Evolutionary conservation across 73 alveolate species (phyloP).

Genomic region (Paramecium octaurelia): DNA sequence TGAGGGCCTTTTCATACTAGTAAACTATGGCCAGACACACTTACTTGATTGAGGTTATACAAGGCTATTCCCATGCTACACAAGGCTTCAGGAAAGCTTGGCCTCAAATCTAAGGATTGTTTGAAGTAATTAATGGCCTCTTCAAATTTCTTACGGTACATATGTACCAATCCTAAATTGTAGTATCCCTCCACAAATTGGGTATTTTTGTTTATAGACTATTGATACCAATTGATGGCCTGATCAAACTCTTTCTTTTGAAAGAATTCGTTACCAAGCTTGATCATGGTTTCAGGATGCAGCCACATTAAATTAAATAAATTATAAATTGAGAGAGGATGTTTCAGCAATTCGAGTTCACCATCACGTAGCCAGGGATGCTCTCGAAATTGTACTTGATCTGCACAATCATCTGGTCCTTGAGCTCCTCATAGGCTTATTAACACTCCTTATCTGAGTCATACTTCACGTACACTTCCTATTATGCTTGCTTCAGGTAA

Average conservation of each 20-base stretch:
- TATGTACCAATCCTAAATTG: conserved; percentile 37
- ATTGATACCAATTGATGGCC: conserved; percentile 33
- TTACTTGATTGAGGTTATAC: not conserved
- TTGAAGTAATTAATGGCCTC: conserved; percentile 1
- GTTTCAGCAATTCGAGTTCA: not conserved
- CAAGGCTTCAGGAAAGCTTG: conserved; percentile 41
- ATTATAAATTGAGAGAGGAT: conserved; percentile 21
- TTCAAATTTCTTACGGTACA: conserved; percentile 32
- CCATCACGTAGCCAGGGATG: conserved; percentile 30
- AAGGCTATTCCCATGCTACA: conserved; percentile 49
- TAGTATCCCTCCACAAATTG: conserved; percentile 41
- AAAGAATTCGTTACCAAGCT: conserved; percentile 41
- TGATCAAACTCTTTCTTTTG: conserved; percentile 34
- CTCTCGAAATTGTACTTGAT: conserved; percentile 14
- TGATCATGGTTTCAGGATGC: conserved; percentile 51
- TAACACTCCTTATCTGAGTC: not conserved
- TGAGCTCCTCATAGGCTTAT: not conserved
- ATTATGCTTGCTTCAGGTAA: not conserved
- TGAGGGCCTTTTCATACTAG: conserved; percentile 7
- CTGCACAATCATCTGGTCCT: not conserved
- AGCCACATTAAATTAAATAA: conserved; percentile 12
- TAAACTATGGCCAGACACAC: not conserved
- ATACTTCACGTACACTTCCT: not conserved
- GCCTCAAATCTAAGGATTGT: conserved; percentile 13
- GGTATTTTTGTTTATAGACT: conserved; percentile 3